These are phyloP conservation scores for Ganoderma boninense DNA, from an alignment of 1,284 basidiomycete genomes.

Conservation along the genomic window DNA sequence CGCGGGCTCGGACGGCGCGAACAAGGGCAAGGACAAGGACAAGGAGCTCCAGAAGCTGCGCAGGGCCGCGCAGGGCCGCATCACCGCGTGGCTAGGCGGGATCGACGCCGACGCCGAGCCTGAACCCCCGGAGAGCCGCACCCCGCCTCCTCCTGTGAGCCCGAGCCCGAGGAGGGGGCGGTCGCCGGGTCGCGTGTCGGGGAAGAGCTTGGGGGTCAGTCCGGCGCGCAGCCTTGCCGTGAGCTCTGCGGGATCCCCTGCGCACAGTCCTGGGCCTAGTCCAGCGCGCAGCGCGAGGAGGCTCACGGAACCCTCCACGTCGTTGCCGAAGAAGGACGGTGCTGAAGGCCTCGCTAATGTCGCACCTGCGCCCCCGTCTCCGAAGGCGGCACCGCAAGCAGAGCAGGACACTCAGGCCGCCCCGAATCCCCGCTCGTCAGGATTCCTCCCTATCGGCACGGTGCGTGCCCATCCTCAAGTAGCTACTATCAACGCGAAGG, in stretches of 20 bases:
- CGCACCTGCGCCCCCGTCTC: neutral
- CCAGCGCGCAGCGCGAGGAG: constrained; percentile 18
- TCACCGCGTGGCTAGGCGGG: constrained; percentile 77
- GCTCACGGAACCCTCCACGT: neutral
- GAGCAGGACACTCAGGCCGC: constrained; percentile 42
- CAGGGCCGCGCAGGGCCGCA: constrained; percentile 69
- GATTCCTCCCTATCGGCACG: constrained; percentile 71
- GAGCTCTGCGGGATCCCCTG: constrained; percentile 6
- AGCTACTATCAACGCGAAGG: constrained; percentile 6
- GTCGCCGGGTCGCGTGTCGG: constrained; percentile 10
- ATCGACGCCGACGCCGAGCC: constrained; percentile 64
- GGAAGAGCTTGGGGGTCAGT: neutral
- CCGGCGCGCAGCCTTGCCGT: neutral
- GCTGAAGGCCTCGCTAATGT: constrained; percentile 1
- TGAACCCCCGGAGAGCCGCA: constrained; percentile 40
- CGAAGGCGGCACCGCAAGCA: neutral
- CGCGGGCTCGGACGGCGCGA: constrained; percentile 23
- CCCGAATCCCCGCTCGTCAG: constrained; percentile 77
- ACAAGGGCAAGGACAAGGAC: constrained; percentile 34
- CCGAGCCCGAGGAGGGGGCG: constrained; percentile 7
- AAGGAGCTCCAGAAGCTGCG: constrained; percentile 50
- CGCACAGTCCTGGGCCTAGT: constrained; percentile 10
- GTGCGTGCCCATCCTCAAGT: constrained; percentile 37
- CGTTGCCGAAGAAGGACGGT: neutral
- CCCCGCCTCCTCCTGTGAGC: constrained; percentile 20